These are phyloP conservation scores for Pyricularia sp. DNA, from an alignment of 2,329 filamentous ascomycete species.

Conservation along the genomic window DNA sequence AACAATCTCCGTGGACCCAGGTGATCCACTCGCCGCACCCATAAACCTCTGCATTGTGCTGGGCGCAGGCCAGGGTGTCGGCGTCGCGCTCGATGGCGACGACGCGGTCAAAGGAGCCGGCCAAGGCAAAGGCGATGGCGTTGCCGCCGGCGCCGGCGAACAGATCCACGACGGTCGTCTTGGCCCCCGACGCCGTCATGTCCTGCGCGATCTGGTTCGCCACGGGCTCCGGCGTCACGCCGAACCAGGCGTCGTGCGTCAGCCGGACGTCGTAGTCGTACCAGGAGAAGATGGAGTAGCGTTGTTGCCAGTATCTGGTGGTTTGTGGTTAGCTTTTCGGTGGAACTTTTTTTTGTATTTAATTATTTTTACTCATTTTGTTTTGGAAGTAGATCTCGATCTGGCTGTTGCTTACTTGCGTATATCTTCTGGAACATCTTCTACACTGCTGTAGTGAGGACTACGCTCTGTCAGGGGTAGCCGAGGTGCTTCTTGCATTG, in stretches of 20 bases:
- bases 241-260: slow-evolving; percentile 93
- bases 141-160: slow-evolving; percentile 93
- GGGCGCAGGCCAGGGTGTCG: slow-evolving; percentile 72
- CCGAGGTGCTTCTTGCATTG: slow-evolving; percentile 27
- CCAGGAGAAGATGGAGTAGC: slow-evolving; percentile 72
- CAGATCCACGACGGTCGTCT: slow-evolving; percentile 64
- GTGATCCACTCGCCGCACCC: slow-evolving; percentile 63
- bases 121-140: slow-evolving; percentile 82
- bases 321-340: slow-evolving; percentile 1
- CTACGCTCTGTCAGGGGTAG: slow-evolving; percentile 48
- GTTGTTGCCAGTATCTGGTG: slow-evolving; percentile 75
- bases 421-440: slow-evolving; percentile 69
- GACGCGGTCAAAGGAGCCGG: slow-evolving; percentile 65
- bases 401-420: slow-evolving; percentile 50
- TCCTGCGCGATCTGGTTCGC: slow-evolving; percentile 69
- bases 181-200: slow-evolving; percentile 39
- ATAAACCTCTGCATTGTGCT: slow-evolving; percentile 81
- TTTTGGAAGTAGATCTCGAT: too few relatives aligned
- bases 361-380: not conserved
- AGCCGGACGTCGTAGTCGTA: slow-evolving; percentile 84
- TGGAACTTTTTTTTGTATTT: not conserved
- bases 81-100: slow-evolving; percentile 82
- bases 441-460: slow-evolving; percentile 58
- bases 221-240: slow-evolving; percentile 86
- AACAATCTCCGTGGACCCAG: slow-evolving; percentile 81